phyloP scores from a whole-genome alignment of 306 rosid genomes.

The Hippophae tibetana region DNA sequence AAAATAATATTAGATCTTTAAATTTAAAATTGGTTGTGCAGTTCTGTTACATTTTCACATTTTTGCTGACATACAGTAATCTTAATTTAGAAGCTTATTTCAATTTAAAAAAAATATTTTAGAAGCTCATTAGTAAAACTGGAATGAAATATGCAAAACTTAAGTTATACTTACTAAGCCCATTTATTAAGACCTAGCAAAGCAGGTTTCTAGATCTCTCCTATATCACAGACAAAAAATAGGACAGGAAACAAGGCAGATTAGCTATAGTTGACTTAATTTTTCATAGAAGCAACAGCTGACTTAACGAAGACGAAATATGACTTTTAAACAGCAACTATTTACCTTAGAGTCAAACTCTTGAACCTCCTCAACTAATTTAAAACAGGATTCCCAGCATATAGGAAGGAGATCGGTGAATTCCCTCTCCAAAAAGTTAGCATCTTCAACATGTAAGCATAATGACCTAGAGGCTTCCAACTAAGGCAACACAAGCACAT shows the following conservation, averaged over 20 bases:
- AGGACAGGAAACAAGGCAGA: background rate
- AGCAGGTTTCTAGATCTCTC: background rate
- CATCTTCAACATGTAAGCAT: conserved; percentile 86
- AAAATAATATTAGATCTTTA: too few relatives aligned
- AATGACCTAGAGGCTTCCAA: conserved; percentile 93
- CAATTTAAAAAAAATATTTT: too few relatives aligned
- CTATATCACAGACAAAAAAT: background rate
- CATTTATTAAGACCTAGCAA: background rate
- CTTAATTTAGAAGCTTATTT: background rate
- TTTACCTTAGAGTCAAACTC: conserved; percentile 96
- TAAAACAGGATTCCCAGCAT: conserved; percentile 90
- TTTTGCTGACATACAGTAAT: background rate
- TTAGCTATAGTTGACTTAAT: background rate
- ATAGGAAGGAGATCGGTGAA: conserved; percentile 80
- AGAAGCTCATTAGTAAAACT: background rate
- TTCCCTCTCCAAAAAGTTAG: conserved; percentile 71
- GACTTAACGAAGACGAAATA: too few relatives aligned
- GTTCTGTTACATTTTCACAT: too few relatives aligned
- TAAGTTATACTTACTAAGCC: background rate
- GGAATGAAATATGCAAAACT: background rate
- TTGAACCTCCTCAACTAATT: conserved; percentile 76
- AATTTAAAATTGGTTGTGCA: too few relatives aligned
- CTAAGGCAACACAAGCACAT: conserved; percentile 35
- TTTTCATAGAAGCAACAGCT: background rate
- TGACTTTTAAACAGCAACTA: conserved; percentile 7